Conservation (phyloP, 164 flowering plant species). For the Umbilicus rupestris region DNA sequence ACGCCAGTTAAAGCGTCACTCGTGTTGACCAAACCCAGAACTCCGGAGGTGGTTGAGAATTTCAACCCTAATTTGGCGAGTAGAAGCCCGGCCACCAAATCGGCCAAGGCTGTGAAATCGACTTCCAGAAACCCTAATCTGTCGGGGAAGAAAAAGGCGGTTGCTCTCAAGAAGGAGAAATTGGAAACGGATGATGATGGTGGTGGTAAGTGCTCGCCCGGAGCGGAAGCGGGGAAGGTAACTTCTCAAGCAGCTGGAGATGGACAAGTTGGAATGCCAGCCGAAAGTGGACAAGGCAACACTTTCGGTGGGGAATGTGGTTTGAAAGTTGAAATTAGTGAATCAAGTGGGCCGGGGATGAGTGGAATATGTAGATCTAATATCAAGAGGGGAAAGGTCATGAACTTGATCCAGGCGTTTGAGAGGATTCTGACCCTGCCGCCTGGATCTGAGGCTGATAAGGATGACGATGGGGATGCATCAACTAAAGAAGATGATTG, state of each 20-base stretch:
- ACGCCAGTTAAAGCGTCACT: neutral
- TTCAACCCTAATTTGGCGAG: slow-evolving; percentile 39
- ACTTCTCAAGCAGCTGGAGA: slow-evolving; percentile 76
- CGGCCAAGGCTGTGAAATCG: slow-evolving; percentile 37
- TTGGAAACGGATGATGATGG: slow-evolving; percentile 6
- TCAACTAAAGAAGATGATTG: slow-evolving; percentile 16
- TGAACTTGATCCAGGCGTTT: slow-evolving; percentile 75
- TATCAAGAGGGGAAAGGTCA: slow-evolving; percentile 55
- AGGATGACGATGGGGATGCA: slow-evolving; percentile 14
- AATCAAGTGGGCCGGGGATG: slow-evolving; percentile 51
- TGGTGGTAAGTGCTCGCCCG: slow-evolving; percentile 45
- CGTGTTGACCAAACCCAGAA: slow-evolving; percentile 4
- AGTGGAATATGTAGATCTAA: slow-evolving; percentile 50
- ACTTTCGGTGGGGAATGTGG: slow-evolving; percentile 11
- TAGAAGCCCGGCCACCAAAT: slow-evolving; percentile 28
- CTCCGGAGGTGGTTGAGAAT: slow-evolving; percentile 30
- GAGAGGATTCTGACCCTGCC: slow-evolving; percentile 49
- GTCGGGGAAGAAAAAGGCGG: slow-evolving; percentile 64
- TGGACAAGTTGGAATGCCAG: slow-evolving; percentile 12
- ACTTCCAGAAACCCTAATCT: slow-evolving; percentile 21
- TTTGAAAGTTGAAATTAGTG: slow-evolving; percentile 49
- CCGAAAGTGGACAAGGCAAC: slow-evolving; percentile 7
- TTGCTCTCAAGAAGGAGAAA: slow-evolving; percentile 33
- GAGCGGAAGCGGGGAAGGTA: slow-evolving; percentile 66
- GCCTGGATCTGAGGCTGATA: slow-evolving; percentile 17